Base-by-base conservation (phyloP, 768 basidiomycete species). In the Gymnopilus dilepis region DNA sequence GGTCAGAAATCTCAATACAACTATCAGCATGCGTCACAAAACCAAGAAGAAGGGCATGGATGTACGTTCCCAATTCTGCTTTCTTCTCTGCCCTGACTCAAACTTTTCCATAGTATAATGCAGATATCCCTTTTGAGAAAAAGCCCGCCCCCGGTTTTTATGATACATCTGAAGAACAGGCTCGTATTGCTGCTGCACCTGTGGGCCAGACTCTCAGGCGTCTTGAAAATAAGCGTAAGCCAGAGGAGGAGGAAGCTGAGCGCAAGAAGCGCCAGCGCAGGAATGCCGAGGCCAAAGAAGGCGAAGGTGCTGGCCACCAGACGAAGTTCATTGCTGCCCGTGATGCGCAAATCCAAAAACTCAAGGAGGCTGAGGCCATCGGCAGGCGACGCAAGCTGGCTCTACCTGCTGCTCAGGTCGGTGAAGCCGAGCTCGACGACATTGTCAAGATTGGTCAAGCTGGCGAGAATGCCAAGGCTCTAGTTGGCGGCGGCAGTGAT, bases 111-210 rank as follows among this genome's bases (percentile, higher is more conserved):
- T 66, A 97, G 92, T 99, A 99, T 78, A 99, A 98, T 70, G 87
- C 95, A 53, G 97, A 99, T 72, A 97, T 98, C 66, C 97, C 97
- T 0, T 99, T 99, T 72, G 97, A 99, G 79, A 98, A 99, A 80
- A 93, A 93, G 71, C 84, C 97, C 0, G 95, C 94, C 0, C 78
- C 96, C 9, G 97, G 97, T 0, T 99, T 99, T 78, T 99, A 99
- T 75, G 97, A 99, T 72, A 95, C 94, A 2, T 84, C 90, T 0
- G 97, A 97, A 66, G 97, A 99, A 72, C 90, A 95, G 69, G 90
- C 94, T 4, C 90, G 92, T 51, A 80, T 88, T 38, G 86, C 91
- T 13, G 81, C 87, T n/a, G 94, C 97, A 0, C 97, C 93, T 0
- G 90, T 98, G 26, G 96, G 96, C 4, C 93, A 95, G 73, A 89